phyloP scores from a whole-genome alignment of 768 basidiomycete genomes.

The Pulveroboletus ravenelii region DNA sequence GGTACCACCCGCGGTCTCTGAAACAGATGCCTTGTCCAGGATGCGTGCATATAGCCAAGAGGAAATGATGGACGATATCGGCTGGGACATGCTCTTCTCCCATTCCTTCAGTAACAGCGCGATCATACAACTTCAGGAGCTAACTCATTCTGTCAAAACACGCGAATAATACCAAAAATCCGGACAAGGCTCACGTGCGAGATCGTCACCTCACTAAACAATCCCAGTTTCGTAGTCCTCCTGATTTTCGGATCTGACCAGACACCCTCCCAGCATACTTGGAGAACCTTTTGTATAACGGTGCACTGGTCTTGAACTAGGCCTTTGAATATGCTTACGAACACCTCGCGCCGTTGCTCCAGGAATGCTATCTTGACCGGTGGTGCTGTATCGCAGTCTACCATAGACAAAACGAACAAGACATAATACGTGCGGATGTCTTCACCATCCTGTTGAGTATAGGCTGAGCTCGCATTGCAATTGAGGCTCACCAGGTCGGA shows the following conservation, averaged over 20 bases:
- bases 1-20: constrained; percentile 87
- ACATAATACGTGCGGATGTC: constrained; percentile 80
- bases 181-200: constrained; percentile 46
- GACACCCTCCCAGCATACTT: constrained; percentile 70
- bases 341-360: constrained; percentile 63
- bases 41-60: constrained; percentile 76
- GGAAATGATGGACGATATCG: constrained; percentile 81
- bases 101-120: constrained; percentile 43
- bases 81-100: constrained; percentile 59
- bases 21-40: constrained; percentile 87
- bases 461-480: background rate
- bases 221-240: constrained; percentile 61
- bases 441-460: constrained; percentile 23
- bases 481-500: constrained; percentile 49
- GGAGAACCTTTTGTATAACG: constrained; percentile 60
- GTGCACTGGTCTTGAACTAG: constrained; percentile 60
- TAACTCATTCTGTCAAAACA: constrained; percentile 23
- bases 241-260: constrained; percentile 73
- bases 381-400: constrained; percentile 44
- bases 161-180: background rate
- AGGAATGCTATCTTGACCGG: constrained; percentile 61
- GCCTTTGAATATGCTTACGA: constrained; percentile 71
- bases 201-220: constrained; percentile 66
- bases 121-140: constrained; percentile 74
- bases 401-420: constrained; percentile 68